Conservation (phyloP, 371 early-diverging fungal genomes). For the Nematocida parisii region DNA sequence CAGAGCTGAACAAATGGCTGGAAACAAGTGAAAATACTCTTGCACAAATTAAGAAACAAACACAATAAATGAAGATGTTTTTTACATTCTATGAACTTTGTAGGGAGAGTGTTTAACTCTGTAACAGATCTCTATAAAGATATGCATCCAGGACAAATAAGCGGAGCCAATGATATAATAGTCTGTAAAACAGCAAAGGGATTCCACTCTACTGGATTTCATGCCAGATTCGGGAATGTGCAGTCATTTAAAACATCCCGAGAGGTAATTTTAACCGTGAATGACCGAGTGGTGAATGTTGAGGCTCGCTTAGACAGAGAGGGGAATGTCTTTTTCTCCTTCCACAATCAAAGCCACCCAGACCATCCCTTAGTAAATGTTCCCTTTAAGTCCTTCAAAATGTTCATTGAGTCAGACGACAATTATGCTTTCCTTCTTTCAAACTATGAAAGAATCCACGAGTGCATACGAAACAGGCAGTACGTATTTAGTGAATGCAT, state of each 20-base stretch:
- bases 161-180: constrained; percentile 94
- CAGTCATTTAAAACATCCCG: constrained; percentile 77
- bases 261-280: constrained; percentile 81
- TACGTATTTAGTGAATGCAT: constrained; percentile 56
- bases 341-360: constrained; percentile 16
- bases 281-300: constrained; percentile 74
- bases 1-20: constrained; percentile 14
- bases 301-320: constrained; percentile 92
- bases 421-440: constrained; percentile 48
- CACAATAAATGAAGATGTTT: constrained; percentile 53
- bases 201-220: constrained; percentile 85
- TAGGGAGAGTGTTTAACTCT: constrained; percentile 72
- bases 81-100: constrained; percentile 65
- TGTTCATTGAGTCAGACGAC: constrained; percentile 34
- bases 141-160: constrained; percentile 89
- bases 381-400: constrained; percentile 24
- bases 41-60: constrained; percentile 43
- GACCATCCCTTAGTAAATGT: background rate
- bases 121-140: constrained; percentile 87
- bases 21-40: background rate
- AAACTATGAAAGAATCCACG: constrained; percentile 34
- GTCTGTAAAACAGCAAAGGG: constrained; percentile 81
- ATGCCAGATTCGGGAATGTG: constrained; percentile 93
- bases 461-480: constrained; percentile 10
- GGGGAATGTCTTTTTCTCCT: constrained; percentile 86